Percentiles rank a stretch among this genome's conserved stretches.
These are phyloP conservation scores for Blumeria hordei DNA, from an alignment of 2,329 filamentous ascomycete species.

Conservation along the genomic window DNA sequence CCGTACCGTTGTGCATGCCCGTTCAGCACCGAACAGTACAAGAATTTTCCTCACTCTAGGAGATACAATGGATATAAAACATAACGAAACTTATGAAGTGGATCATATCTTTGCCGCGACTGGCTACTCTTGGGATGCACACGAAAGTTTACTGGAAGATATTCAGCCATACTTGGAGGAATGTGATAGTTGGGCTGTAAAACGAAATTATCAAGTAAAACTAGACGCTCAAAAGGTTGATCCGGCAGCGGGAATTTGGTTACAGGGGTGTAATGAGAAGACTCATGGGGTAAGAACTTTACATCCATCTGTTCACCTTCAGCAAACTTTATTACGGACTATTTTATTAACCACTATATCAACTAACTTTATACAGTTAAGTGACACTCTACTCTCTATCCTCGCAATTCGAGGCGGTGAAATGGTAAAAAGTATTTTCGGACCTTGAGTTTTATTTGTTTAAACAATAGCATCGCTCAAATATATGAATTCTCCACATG, in stretches of 20 bases:
- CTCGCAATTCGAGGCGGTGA: conserved; percentile 53
- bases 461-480: background rate
- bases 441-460: background rate
- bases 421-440: conserved; percentile 55
- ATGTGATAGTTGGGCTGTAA: conserved; percentile 34
- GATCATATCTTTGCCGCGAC: conserved; percentile 71
- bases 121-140: conserved; percentile 57
- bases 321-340: too few species aligned
- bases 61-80: conserved; percentile 19
- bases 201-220: conserved; percentile 54
- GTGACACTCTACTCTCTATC: conserved; percentile 61
- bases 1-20: conserved; percentile 26
- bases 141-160: conserved; percentile 50
- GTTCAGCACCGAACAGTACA: conserved; percentile 2
- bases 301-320: too few species aligned
- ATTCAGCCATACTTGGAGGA: conserved; percentile 34
- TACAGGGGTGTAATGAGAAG: conserved; percentile 82
- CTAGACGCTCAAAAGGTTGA: conserved; percentile 45
- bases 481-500: too few species aligned
- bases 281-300: conserved; percentile 56
- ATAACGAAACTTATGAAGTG: conserved; percentile 29
- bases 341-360: background rate
- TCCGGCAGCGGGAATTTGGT: conserved; percentile 54
- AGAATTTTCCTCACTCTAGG: conserved; percentile 12
- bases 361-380: conserved; percentile 26